Percentiles rank a stretch among this genome's conserved stretches.
Conservation (phyloP, 2,329 filamentous ascomycete genomes). For the Onygena corvina region DNA sequence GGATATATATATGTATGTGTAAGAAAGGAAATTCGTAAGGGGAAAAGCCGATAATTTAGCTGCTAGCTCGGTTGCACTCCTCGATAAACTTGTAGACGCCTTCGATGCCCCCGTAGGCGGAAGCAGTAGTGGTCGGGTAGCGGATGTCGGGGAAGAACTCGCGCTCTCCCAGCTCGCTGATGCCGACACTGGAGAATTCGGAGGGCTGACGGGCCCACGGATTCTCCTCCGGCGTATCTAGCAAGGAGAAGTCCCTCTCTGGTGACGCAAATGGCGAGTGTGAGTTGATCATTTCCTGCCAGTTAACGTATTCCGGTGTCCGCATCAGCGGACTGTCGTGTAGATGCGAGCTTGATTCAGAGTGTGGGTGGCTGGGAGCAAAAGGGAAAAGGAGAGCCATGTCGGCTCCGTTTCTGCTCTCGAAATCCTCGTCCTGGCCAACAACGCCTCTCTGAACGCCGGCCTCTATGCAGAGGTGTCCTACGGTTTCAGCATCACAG, state of each 20-base stretch:
- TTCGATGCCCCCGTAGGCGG: constrained; percentile 52
- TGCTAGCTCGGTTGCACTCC: constrained; percentile 45
- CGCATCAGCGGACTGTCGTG: constrained; percentile 23
- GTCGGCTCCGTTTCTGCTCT: constrained; percentile 52
- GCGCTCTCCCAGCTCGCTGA: constrained; percentile 39
- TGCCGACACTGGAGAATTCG: constrained; percentile 47
- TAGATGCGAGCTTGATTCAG: constrained; percentile 21
- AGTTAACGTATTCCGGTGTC: constrained; percentile 38
- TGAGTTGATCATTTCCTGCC: constrained; percentile 45
- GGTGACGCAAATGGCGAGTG: constrained; percentile 19
- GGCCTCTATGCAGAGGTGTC: constrained; percentile 72
- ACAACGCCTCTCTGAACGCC: constrained; percentile 71
- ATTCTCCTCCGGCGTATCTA: constrained; percentile 38
- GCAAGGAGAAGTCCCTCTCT: constrained; percentile 30
- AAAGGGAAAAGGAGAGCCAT: constrained; percentile 78
- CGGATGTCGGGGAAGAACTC: constrained; percentile 30
- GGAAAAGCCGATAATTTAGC: constrained; percentile 17
- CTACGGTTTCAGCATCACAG: constrained; percentile 70
- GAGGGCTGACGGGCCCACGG: constrained; percentile 43
- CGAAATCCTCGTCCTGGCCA: constrained; percentile 66
- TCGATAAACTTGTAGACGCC: constrained; percentile 56
- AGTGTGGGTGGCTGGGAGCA: constrained; percentile 50
- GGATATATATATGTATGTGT: neutral
- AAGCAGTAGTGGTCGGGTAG: constrained; percentile 23
- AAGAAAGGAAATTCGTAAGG: constrained; percentile 12